Percentiles rank a stretch among this genome's conserved stretches.
phyloP scores from a whole-genome alignment of 2,329 filamentous ascomycete species.

The Lachnellula willkommii region DNA sequence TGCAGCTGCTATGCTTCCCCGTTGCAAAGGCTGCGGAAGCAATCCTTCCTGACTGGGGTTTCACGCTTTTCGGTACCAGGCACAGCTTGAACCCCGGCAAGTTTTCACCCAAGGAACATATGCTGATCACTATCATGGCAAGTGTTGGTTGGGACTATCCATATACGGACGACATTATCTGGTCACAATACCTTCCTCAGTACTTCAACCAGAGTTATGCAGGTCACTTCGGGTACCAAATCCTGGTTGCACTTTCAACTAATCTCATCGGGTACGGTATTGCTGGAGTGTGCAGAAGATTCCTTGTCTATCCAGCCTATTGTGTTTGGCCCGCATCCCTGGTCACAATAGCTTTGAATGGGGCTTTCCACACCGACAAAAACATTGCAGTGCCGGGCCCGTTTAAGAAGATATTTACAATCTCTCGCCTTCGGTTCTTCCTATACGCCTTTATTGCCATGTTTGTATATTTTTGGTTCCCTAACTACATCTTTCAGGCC shows the following conservation, averaged over 20 bases:
- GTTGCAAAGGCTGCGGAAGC: constrained; percentile 55
- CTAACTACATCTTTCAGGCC: constrained; percentile 44
- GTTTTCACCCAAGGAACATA: constrained; percentile 64
- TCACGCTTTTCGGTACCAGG: constrained; percentile 39
- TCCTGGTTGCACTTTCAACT: constrained; percentile 45
- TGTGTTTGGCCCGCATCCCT: constrained; percentile 48
- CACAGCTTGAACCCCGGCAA: constrained; percentile 49
- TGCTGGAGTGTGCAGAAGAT: constrained; percentile 45
- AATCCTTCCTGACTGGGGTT: constrained; percentile 43
- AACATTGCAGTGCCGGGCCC: constrained; percentile 34
- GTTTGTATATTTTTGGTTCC: constrained; percentile 50
- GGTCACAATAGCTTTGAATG: constrained; percentile 43
- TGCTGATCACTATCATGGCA: constrained; percentile 59
- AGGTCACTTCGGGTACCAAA: constrained; percentile 44
- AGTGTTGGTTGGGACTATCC: constrained; percentile 43
- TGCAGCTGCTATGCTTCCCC: constrained; percentile 19
- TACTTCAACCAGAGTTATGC: constrained; percentile 49
- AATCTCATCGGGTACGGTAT: constrained; percentile 53
- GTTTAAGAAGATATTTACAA: constrained; percentile 36
- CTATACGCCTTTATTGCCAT: constrained; percentile 39
- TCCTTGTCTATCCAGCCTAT: constrained; percentile 47
- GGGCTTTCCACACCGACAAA: constrained; percentile 38
- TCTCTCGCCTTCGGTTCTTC: constrained; percentile 45
- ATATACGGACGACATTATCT: constrained; percentile 47
- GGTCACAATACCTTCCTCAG: constrained; percentile 44